phyloP scores from a whole-genome alignment of 371 early-diverging fungal species.

The Rhizopus microsporus region DNA sequence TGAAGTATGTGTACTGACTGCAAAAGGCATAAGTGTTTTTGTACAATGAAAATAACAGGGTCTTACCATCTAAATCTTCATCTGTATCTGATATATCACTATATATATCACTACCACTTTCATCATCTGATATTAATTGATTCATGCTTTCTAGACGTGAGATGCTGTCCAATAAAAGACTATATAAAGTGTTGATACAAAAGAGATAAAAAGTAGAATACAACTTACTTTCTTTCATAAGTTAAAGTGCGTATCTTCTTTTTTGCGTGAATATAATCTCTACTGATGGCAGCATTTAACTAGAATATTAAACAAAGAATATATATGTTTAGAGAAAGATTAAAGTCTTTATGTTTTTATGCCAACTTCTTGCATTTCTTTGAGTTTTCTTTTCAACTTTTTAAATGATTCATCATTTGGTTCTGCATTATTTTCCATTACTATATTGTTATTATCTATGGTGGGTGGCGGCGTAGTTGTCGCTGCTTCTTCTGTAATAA shows the following conservation, averaged over 20 bases:
- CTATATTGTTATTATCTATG: neutral
- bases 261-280: conserved; percentile 28
- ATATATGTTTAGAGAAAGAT: neutral
- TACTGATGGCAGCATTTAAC: conserved; percentile 6
- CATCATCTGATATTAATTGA: conserved; percentile 21
- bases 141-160: conserved; percentile 25
- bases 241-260: conserved; percentile 31
- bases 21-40: neutral
- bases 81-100: conserved; percentile 32
- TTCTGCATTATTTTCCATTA: neutral
- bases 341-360: neutral
- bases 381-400: conserved; percentile 47
- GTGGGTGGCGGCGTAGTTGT: neutral
- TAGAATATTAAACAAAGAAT: neutral
- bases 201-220: neutral
- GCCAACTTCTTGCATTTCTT: conserved; percentile 49
- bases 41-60: neutral
- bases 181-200: conserved; percentile 4
- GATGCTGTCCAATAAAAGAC: conserved; percentile 53
- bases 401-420: neutral
- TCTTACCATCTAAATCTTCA: conserved; percentile 31
- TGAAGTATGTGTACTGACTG: neutral
- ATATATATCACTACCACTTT: conserved; percentile 41
- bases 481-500: neutral
- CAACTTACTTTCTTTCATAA: conserved; percentile 32